Conservation (phyloP, 2,329 filamentous ascomycete species). For the Cercospora berteroae region DNA sequence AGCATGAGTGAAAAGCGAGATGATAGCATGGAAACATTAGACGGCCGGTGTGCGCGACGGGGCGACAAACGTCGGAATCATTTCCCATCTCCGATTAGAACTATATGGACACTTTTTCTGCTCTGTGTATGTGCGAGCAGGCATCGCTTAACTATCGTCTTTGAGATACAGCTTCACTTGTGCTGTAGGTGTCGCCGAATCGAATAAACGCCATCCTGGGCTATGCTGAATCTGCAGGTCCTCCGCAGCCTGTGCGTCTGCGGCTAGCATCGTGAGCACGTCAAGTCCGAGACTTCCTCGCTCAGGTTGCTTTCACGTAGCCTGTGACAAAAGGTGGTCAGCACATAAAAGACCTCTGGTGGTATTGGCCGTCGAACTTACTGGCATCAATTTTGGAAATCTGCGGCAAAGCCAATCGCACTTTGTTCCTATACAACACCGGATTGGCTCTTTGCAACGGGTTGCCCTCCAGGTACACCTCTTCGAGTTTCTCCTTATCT, state of each 20-base stretch:
- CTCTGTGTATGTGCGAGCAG: background rate
- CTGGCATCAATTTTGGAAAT: conserved; percentile 94
- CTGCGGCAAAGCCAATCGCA: conserved; percentile 81
- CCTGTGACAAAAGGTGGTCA: conserved; percentile 20
- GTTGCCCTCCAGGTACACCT: conserved; percentile 96
- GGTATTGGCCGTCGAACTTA: conserved; percentile 54
- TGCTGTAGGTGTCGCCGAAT: background rate
- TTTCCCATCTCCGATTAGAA: background rate
- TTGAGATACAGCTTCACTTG: background rate
- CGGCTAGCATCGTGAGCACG: background rate
- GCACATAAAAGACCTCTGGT: background rate
- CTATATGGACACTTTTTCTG: background rate
- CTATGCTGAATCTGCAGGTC: background rate
- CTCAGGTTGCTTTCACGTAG: conserved; percentile 27
- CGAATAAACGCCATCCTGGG: background rate
- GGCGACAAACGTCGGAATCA: background rate
- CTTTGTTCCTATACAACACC: conserved; percentile 92
- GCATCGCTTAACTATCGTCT: background rate
- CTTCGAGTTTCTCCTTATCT: conserved; percentile 76
- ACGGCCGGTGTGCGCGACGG: background rate
- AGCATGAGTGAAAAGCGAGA: background rate
- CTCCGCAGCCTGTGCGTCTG: background rate
- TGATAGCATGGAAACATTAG: background rate
- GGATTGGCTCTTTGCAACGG: conserved; percentile 76
- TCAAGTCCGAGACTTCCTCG: background rate